A percentile compares a stretch with the other conserved stretches of the same genome.
These are phyloP conservation scores for Ustilago loliicola DNA, from an alignment of 1,284 basidiomycete species.

Conservation along the genomic window DNA sequence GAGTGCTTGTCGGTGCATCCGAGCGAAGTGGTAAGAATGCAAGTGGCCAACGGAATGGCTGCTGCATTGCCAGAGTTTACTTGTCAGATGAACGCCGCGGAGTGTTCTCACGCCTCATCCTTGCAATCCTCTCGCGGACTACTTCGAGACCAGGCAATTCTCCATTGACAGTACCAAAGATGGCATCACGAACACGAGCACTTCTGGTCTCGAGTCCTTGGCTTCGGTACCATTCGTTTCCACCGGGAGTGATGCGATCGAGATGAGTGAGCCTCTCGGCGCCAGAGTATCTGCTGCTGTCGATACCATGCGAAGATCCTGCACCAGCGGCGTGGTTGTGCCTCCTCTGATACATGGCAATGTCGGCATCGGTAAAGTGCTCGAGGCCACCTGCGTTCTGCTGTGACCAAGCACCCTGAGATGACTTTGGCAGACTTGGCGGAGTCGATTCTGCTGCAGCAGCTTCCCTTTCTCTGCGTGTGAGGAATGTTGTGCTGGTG, in stretches of 20 bases:
- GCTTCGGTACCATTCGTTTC: conserved; percentile 52
- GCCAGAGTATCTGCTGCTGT: conserved; percentile 51
- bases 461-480: conserved; percentile 45
- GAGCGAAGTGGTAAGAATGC: background rate
- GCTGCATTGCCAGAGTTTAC: background rate
- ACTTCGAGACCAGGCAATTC: conserved; percentile 67
- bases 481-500: conserved; percentile 50
- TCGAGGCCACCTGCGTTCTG: conserved; percentile 29
- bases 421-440: background rate
- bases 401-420: conserved; percentile 4
- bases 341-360: conserved; percentile 49
- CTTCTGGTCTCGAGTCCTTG: conserved; percentile 52
- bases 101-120: conserved; percentile 37
- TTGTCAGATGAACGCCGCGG: conserved; percentile 10
- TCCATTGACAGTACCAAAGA: conserved; percentile 68
- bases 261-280: conserved; percentile 46
- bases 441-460: conserved; percentile 32
- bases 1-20: background rate
- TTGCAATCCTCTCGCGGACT: conserved; percentile 60
- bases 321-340: conserved; percentile 41
- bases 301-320: conserved; percentile 27
- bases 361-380: conserved; percentile 48
- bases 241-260: conserved; percentile 43
- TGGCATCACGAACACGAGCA: conserved; percentile 66
- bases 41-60: background rate